Evolutionary conservation across 1,284 basidiomycete genomes (phyloP).

Genomic region (Spongispora temasekensis): DNA sequence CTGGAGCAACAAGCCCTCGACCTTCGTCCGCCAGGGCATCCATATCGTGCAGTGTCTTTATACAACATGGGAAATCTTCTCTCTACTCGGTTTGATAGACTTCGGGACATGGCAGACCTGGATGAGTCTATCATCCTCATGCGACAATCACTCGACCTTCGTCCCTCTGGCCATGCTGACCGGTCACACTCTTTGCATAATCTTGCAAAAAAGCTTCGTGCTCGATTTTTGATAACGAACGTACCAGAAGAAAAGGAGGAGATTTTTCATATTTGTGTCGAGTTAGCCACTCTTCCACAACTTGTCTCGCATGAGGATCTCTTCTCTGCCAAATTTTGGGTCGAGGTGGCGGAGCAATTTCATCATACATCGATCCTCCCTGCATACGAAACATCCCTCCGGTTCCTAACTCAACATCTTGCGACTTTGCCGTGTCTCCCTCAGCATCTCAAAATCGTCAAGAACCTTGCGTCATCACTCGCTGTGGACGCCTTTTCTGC

Average conservation of each 20-base stretch:
- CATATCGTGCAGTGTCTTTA: background rate
- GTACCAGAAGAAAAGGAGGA: background rate
- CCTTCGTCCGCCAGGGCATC: background rate
- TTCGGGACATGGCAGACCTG: background rate
- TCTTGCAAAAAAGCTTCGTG: background rate
- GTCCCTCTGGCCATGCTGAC: background rate
- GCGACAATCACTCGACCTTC: background rate
- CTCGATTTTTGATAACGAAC: background rate
- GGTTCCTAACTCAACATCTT: background rate
- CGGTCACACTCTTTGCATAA: background rate
- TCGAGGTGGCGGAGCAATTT: background rate
- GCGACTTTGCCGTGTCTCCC: background rate
- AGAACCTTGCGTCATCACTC: background rate
- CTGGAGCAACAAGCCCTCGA: background rate
- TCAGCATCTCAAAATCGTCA: background rate
- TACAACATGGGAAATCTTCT: background rate
- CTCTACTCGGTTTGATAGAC: background rate
- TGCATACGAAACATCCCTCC: background rate
- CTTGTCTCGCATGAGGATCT: background rate
- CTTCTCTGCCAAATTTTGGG: background rate
- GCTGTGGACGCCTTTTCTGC: background rate
- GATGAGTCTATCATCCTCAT: background rate
- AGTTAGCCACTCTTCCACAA: background rate
- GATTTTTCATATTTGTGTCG: background rate
- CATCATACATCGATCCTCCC: background rate